Percentiles rank a stretch among this genome's conserved stretches.
Evolutionary conservation across 306 rosid species (phyloP).

Genomic region (Dalbergia cultrata): DNA sequence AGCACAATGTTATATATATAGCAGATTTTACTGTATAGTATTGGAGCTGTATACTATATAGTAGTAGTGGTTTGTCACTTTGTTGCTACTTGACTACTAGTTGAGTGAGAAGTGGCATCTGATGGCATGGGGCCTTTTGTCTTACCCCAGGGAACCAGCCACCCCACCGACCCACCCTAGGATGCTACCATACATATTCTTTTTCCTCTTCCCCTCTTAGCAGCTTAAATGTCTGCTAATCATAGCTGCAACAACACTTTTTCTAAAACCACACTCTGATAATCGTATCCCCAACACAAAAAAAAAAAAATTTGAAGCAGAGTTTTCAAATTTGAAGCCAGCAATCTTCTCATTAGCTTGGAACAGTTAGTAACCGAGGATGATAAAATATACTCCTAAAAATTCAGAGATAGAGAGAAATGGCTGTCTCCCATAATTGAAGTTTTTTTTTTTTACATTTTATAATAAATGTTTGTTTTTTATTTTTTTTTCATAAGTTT

Average conservation of each 20-base stretch:
- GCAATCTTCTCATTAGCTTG: conserved; percentile 1
- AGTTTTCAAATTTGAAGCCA: conserved; percentile 32
- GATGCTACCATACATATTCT: neutral
- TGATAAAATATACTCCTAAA: too few relatives aligned
- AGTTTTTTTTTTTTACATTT: too few relatives aligned
- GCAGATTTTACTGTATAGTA: neutral
- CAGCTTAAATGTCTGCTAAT: conserved; percentile 14
- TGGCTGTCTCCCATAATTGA: too few relatives aligned
- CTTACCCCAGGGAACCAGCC: conserved; percentile 63
- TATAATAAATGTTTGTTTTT: too few relatives aligned
- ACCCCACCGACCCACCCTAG: conserved; percentile 46
- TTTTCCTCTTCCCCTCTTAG: neutral
- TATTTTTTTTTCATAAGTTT: too few relatives aligned
- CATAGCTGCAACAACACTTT: conserved; percentile 3
- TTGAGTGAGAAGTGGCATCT: neutral
- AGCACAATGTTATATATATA: neutral
- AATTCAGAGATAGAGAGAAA: too few relatives aligned
- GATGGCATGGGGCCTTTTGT: conserved; percentile 47
- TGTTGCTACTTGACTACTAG: neutral
- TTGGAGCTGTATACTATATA: neutral
- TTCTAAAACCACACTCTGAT: neutral
- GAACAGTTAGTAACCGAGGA: neutral
- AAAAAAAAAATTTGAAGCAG: neutral
- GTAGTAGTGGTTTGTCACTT: neutral
- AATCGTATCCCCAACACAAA: neutral